phyloP scores from a whole-genome alignment of 1,284 basidiomycete genomes.

The Cutaneotrichosporon cavernicola region DNA sequence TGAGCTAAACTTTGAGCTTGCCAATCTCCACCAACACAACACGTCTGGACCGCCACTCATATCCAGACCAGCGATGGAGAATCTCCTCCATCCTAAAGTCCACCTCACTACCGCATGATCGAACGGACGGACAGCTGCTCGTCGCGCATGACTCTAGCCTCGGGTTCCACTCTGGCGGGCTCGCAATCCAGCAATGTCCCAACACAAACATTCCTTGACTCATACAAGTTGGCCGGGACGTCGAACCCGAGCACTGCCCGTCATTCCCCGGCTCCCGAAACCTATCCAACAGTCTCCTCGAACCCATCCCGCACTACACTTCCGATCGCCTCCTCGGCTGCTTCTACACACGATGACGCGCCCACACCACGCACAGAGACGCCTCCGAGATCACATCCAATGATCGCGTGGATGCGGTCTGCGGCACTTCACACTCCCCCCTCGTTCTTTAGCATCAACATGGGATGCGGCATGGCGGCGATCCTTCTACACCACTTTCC shows the following conservation, averaged over 20 bases:
- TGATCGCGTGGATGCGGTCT: constrained; percentile 1
- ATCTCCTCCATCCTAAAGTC: not conserved
- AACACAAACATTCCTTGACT: too few species aligned
- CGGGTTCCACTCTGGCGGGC: constrained; percentile 2
- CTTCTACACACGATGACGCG: not conserved
- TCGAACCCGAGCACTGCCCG: too few species aligned
- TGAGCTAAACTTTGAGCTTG: too few species aligned
- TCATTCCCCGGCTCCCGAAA: too few species aligned
- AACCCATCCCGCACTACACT: too few species aligned
- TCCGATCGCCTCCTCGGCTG: not conserved
- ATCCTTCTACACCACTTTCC: constrained; percentile 56
- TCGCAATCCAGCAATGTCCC: not conserved
- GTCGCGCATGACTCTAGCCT: constrained; percentile 6
- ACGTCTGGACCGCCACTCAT: too few species aligned
- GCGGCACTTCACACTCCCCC: constrained; percentile 30
- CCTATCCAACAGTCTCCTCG: too few species aligned
- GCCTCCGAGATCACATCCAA: not conserved
- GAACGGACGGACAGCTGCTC: not conserved
- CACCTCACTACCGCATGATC: not conserved
- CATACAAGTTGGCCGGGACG: too few species aligned
- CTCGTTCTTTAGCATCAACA: constrained; percentile 43
- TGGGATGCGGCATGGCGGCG: constrained; percentile 56
- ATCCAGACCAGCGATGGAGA: not conserved
- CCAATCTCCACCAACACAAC: too few species aligned
- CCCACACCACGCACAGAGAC: not conserved